Evolutionary conservation across 768 basidiomycete species (phyloP).

Genomic region (Lentinula raphanica): DNA sequence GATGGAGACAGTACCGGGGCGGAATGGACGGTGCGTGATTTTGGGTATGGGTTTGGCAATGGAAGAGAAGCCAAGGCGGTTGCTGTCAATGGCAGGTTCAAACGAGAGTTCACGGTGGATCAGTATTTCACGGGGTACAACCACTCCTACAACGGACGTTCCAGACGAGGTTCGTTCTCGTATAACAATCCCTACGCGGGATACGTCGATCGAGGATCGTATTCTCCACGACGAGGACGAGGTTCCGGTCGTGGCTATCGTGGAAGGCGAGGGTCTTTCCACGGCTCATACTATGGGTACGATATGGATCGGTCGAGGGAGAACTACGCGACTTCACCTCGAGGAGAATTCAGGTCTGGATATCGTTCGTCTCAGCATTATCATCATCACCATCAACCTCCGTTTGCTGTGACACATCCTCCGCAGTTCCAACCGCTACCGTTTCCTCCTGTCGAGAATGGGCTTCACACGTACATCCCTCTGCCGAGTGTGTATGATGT

Average conservation of each 20-base stretch:
- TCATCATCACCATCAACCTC: constrained; percentile 23
- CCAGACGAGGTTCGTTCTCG: constrained; percentile 10
- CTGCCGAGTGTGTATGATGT: not conserved
- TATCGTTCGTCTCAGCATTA: constrained; percentile 18
- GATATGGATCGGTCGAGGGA: constrained; percentile 20
- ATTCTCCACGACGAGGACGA: constrained; percentile 6
- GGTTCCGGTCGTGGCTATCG: constrained; percentile 26
- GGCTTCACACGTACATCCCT: constrained; percentile 1
- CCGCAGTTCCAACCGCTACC: constrained; percentile 27
- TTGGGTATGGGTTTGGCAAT: constrained; percentile 65
- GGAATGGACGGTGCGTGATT: constrained; percentile 54
- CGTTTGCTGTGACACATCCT: constrained; percentile 26
- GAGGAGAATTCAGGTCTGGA: constrained; percentile 1
- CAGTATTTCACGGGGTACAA: constrained; percentile 17
- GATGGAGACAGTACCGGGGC: constrained; percentile 21
- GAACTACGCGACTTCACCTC: constrained; percentile 9
- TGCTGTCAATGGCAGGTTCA: constrained; percentile 11
- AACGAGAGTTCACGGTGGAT: constrained; percentile 17
- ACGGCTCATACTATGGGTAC: constrained; percentile 27
- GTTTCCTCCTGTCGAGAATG: not conserved
- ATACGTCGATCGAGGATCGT: constrained; percentile 7
- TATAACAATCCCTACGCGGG: constrained; percentile 5
- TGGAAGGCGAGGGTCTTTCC: constrained; percentile 14
- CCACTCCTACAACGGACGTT: constrained; percentile 19
- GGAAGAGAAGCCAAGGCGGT: constrained; percentile 34